These are phyloP conservation scores for Talaromyces sp. DNA, from an alignment of 2,329 filamentous ascomycete genomes.

Conservation along the genomic window DNA sequence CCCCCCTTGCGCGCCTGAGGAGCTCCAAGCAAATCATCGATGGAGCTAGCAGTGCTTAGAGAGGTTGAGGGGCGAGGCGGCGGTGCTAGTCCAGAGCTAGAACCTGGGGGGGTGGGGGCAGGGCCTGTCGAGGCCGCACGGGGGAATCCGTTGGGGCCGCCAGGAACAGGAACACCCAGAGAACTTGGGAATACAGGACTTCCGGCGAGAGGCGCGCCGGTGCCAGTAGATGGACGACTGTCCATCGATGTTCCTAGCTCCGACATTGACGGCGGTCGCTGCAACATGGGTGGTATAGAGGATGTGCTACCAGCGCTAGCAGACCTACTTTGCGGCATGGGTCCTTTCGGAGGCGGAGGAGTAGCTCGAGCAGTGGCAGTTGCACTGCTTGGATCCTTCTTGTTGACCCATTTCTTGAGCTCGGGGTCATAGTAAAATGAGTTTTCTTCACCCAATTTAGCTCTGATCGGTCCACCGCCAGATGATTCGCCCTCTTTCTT, in stretches of 20 bases:
- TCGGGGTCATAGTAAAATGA: slow-evolving; percentile 93
- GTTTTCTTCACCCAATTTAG: slow-evolving; percentile 90
- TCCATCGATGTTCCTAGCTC: slow-evolving; percentile 11
- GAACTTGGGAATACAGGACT: slow-evolving; percentile 26
- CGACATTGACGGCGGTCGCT: slow-evolving; percentile 10
- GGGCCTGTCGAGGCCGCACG: slow-evolving; percentile 32
- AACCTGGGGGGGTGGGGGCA: slow-evolving; percentile 30
- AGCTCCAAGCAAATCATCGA: slow-evolving; percentile 84
- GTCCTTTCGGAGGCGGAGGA: slow-evolving; percentile 70
- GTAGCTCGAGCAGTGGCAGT: slow-evolving; percentile 56
- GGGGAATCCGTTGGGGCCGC: slow-evolving; percentile 16
- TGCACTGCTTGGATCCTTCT: slow-evolving; percentile 69
- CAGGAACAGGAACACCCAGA: slow-evolving; percentile 25
- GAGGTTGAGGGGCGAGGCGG: slow-evolving; percentile 69
- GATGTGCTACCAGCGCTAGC: slow-evolving; percentile 52
- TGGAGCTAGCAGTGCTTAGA: slow-evolving; percentile 87
- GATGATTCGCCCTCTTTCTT: slow-evolving; percentile 56
- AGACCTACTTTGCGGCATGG: slow-evolving; percentile 45
- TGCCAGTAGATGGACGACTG: slow-evolving; percentile 29
- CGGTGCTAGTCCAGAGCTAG: slow-evolving; percentile 40
- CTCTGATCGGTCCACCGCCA: slow-evolving; percentile 61
- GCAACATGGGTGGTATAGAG: slow-evolving; percentile 28
- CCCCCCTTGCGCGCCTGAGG: slow-evolving; percentile 62
- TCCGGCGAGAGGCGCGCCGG: slow-evolving; percentile 20
- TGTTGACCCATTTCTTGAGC: slow-evolving; percentile 98